Evolutionary conservation across 2,329 filamentous ascomycete species (phyloP), one percentile per base, ranked within the genome.

Genomic region (Acephala macrosclerotiorum): DNA sequence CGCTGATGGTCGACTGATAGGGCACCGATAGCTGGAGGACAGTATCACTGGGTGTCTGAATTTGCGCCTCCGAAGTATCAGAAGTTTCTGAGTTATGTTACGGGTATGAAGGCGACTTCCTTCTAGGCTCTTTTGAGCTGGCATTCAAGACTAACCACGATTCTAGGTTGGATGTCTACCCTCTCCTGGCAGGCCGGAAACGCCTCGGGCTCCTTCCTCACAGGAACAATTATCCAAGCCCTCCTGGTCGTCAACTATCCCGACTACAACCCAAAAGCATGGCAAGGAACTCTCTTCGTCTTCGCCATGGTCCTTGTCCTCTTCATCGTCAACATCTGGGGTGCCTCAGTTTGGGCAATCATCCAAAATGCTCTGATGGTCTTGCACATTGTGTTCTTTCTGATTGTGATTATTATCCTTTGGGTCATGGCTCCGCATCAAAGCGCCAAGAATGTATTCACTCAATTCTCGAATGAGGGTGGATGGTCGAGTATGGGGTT

Each of bases 11-110:
- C n/a, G 40, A 18, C 1, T 9, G 16, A 18, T 42, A 49, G 45
- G 45, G n/a, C n/a, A 22, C 86, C 86, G 0, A 87, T 83, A 0
- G 81, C 81, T 3, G 85, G 85, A 25, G 85, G 85, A 3, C 85
- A 87, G 68, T 87, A 87, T 65, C 83, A 85, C 68, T 87, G 84
- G 84, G 83, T 86, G 0, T 84, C 80, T 1, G 83, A 85, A 59
- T 85, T 86, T 66, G 80, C 83, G 0, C 81, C 84, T 0, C 76
- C 74, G 0, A 75, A 75, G 49, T 77, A 79, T 57, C 84, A 87
- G 68, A 84, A 82, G 65, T 80, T 83, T 45, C 76, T 88, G 18
- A 33, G 49, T 66, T 88, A 87, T 69, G 71, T 84, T 11, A 80
- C 80, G 6, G 81, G 81, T 79, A 60, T 47, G n/a, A 47, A n/a